Conservation (phyloP, 2,329 filamentous ascomycete species). For the Thielaviopsis cerberus region DNA sequence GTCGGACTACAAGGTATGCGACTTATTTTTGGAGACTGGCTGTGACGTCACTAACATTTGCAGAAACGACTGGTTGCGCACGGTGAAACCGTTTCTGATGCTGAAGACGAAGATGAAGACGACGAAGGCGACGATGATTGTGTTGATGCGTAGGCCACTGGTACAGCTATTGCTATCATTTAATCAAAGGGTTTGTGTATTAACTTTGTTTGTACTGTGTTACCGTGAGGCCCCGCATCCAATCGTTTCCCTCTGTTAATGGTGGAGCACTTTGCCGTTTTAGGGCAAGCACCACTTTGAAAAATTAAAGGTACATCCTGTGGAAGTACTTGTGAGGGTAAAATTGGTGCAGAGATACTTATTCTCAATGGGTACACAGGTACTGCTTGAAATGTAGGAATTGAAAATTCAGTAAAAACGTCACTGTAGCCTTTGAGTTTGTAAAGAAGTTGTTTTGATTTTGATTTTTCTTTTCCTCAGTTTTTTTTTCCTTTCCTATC, state of each 20-base stretch:
- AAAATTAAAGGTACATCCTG: not conserved
- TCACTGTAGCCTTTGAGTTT: not conserved
- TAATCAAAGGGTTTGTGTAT: not conserved
- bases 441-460: not conserved
- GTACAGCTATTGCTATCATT: not conserved
- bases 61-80: constrained; percentile 43
- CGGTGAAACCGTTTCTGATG: constrained; percentile 56
- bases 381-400: not conserved
- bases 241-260: not conserved
- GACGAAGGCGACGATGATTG: constrained; percentile 37
- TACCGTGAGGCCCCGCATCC: not conserved
- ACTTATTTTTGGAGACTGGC: not conserved
- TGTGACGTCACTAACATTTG: constrained; percentile 1
- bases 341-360: not conserved
- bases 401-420: not conserved
- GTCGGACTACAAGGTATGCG: constrained; percentile 50
- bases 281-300: not conserved
- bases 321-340: not conserved
- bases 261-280: not conserved
- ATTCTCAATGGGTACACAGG: not conserved
- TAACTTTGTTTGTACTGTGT: too few relatives aligned
- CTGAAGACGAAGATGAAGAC: constrained; percentile 46
- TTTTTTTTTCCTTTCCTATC: not conserved
- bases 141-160: constrained; percentile 24
- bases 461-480: not conserved